phyloP scores from a whole-genome alignment of 495 filamentous ascomycete species.

The Aeminium ludgeri region DNA sequence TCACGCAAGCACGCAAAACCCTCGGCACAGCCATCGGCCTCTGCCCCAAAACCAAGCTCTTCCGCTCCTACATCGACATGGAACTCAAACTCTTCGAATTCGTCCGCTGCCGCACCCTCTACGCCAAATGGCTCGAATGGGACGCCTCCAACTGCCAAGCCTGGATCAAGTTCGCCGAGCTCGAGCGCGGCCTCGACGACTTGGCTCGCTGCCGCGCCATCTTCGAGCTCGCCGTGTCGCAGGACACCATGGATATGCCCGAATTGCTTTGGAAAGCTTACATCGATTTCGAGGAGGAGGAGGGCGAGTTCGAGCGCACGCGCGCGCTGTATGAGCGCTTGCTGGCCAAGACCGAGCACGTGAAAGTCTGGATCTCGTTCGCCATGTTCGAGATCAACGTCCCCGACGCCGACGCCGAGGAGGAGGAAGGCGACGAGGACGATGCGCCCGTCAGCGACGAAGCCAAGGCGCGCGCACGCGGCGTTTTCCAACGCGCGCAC shows the following conservation, averaged over 20 bases:
- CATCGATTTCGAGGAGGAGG: conserved; percentile 94
- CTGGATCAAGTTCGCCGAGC: conserved; percentile 88
- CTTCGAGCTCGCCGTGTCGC: conserved; percentile 76
- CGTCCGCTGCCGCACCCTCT: conserved; percentile 70
- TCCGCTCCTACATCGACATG: conserved; percentile 80
- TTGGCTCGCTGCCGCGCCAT: conserved; percentile 74
- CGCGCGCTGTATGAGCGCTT: conserved; percentile 80
- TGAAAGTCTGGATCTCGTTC: conserved; percentile 97
- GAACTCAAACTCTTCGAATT: conserved; percentile 91
- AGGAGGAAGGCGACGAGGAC: conserved; percentile 41
- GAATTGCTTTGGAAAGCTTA: conserved; percentile 94
- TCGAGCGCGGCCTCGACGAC: conserved; percentile 82
- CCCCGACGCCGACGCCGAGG: conserved; percentile 48
- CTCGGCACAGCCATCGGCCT: conserved; percentile 80
- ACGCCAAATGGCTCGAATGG: conserved; percentile 85
- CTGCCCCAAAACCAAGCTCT: conserved; percentile 90
- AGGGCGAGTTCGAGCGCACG: conserved; percentile 69
- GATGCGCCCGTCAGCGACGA: conserved; percentile 61
- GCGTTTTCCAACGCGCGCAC: conserved; percentile 72
- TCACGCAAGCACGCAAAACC: conserved; percentile 66
- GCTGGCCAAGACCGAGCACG: conserved; percentile 81
- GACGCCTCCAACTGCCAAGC: conserved; percentile 75
- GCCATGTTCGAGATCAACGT: conserved; percentile 93
- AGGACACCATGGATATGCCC: conserved; percentile 86
- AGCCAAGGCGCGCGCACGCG: conserved; percentile 65